Evolutionary conservation across 176 grass and related monocot species (phyloP), one percentile per base, ranked within the genome.

Genomic region (Musa schizocarpa): DNA sequence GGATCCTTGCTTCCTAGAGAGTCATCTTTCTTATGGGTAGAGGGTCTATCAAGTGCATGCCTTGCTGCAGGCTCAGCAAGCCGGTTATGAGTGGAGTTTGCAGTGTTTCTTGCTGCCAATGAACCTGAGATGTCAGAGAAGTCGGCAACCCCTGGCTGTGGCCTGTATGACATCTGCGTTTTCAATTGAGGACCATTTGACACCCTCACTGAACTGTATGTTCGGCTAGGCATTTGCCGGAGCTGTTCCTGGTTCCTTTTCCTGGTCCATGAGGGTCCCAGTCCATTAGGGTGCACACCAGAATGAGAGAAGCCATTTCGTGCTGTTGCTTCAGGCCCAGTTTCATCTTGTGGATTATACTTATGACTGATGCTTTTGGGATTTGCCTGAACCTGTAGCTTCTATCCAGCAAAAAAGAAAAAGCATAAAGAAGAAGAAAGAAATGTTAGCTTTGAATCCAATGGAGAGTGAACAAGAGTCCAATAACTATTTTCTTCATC

Each of bases 211-310:
- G 88, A 91, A 76, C 87, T 88, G 48, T 82, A 84, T 48, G 84
- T 67, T 21, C 86, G 88, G 8, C 78, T 56, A 16, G 81, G 63
- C 22, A 83, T 59, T 9, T 22, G 62, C 3, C 79, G 76, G n/a
- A 25, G 77, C 51, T 87, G 78, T 68, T 54, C 76, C 19, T 78
- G 73, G 23, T 56, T 50, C 17, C 13, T 53, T 59, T 85, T 88
- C 57, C 79, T 79, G 78, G 66, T 88, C 89, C 93, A 98, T 65
- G 83, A 86, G 61, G 88, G 86, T 77, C 84, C 95, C 63, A 87
- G 86, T 54, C 85, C 90, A 51, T 48, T 77, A 53, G 73, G 81
- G 76, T 87, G 95, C 79, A 85, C 76, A 21, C 74, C 78, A 66
- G 75, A 66, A 50, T 77, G 75, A 65, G 58, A 50, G 20, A 53